Evolutionary conservation across 1,139 yeast species (phyloP).

Genomic region (Taphrina pruni): DNA sequence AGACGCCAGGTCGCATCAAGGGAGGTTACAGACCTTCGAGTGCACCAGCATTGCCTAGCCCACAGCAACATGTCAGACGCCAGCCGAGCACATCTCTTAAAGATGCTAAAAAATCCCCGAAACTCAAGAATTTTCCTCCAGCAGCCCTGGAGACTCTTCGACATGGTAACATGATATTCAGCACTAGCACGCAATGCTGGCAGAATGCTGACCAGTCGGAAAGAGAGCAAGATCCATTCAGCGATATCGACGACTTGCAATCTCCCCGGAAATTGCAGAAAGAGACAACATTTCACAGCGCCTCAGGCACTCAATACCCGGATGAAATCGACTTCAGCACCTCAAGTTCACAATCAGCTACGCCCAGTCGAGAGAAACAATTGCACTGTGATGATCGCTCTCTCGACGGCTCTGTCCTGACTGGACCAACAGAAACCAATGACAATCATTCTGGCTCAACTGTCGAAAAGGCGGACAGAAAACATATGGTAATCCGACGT

Average conservation of each 20-base stretch:
- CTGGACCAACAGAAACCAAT: neutral
- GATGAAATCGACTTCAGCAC: conserved; percentile 26
- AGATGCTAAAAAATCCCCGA: neutral
- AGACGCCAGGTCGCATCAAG: conserved; percentile 23
- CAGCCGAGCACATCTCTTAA: neutral
- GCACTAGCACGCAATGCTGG: conserved; percentile 25
- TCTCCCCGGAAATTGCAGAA: conserved; percentile 8
- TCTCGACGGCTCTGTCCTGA: neutral
- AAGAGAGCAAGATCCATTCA: conserved; percentile 12
- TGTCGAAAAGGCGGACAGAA: neutral
- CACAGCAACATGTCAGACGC: conserved; percentile 1
- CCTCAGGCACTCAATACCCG: conserved; percentile 7
- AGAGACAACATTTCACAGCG: neutral
- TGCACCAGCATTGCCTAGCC: conserved; percentile 1
- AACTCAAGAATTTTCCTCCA: conserved; percentile 33
- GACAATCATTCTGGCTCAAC: neutral
- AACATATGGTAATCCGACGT: neutral
- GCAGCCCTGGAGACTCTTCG: conserved; percentile 24
- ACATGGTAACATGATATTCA: conserved; percentile 35
- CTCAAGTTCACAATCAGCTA: neutral
- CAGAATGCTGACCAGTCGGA: conserved; percentile 10
- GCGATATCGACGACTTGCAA: conserved; percentile 1
- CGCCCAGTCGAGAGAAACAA: neutral
- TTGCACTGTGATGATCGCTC: neutral
- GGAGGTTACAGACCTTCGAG: neutral